Evolutionary conservation across 768 basidiomycete genomes (phyloP).

Genomic region (Russula foetens): DNA sequence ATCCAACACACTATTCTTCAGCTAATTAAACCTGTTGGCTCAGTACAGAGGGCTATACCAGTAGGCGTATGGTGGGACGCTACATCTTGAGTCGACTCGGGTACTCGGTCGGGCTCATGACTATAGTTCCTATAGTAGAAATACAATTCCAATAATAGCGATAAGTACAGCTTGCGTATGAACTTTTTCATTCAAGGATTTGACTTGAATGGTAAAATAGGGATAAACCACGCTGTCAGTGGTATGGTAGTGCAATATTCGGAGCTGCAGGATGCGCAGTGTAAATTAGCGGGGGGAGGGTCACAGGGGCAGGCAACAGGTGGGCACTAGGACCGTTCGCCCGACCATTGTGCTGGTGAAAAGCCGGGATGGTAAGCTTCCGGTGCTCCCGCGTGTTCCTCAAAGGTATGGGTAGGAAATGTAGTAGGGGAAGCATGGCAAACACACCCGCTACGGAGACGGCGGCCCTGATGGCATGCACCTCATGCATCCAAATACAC

Average conservation of each 20-base stretch:
- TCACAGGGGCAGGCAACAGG: neutral
- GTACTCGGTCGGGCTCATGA: too few relatives aligned
- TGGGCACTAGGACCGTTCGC: neutral
- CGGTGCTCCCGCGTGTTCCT: neutral
- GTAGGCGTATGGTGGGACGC: too few relatives aligned
- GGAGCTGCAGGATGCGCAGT: neutral
- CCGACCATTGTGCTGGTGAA: neutral
- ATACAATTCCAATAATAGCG: too few relatives aligned
- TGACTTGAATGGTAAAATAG: too few relatives aligned
- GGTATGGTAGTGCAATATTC: neutral
- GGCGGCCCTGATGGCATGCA: neutral
- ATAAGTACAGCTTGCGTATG: too few relatives aligned
- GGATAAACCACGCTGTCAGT: too few relatives aligned
- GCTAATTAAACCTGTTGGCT: too few relatives aligned
- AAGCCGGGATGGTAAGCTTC: neutral
- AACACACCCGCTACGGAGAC: slow-evolving; percentile 5
- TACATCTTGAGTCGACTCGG: too few relatives aligned
- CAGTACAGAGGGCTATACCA: too few relatives aligned
- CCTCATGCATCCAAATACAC: slow-evolving; percentile 15
- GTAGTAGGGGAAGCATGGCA: slow-evolving; percentile 9
- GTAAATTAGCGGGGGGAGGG: neutral
- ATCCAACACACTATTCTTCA: too few relatives aligned
- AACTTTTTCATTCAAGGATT: too few relatives aligned
- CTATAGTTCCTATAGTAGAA: too few relatives aligned
- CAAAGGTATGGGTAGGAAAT: slow-evolving; percentile 6